A percentile compares a stretch with the other conserved stretches of the same genome.
These are phyloP conservation scores for Globisporangium camurandrum DNA, from an alignment of 352 stramenopile species.

Conservation along the genomic window DNA sequence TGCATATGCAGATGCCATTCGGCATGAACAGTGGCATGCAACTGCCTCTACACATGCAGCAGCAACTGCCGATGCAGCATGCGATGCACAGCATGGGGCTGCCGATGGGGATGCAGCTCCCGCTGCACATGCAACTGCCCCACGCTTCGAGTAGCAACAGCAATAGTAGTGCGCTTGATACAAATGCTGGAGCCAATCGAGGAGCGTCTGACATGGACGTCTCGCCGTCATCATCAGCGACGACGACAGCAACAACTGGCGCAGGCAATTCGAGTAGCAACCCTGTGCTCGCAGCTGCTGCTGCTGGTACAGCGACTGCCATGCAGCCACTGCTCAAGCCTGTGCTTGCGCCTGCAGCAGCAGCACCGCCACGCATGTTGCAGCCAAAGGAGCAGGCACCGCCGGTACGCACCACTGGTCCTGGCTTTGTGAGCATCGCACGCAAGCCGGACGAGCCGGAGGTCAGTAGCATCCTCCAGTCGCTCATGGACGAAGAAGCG, in stretches of 20 bases:
- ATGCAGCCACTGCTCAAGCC: constrained; percentile 21
- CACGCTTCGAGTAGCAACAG: constrained; percentile 1
- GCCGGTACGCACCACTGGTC: background rate
- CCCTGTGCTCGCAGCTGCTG: constrained; percentile 2
- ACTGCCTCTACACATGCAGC: too few species aligned
- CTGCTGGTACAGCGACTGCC: constrained; percentile 5
- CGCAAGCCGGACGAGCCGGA: constrained; percentile 73
- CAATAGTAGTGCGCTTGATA: background rate
- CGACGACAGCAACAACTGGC: too few species aligned
- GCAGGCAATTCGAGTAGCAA: constrained; percentile 1
- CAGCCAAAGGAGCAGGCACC: constrained; percentile 32
- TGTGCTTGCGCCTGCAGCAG: constrained; percentile 11
- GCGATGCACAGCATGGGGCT: constrained; percentile 12
- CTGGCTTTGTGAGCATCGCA: constrained; percentile 71
- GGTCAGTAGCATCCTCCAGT: constrained; percentile 83
- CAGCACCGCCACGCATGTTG: constrained; percentile 14
- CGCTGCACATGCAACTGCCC: background rate
- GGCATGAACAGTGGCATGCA: constrained; percentile 10
- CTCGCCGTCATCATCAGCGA: too few species aligned
- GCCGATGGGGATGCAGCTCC: background rate
- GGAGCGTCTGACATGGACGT: background rate
- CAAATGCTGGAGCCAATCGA: too few species aligned
- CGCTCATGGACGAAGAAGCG: constrained; percentile 80
- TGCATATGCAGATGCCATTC: constrained; percentile 31
- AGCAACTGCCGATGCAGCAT: too few species aligned